Evolutionary conservation across 1,284 basidiomycete genomes (phyloP).

Genomic region (Leccinum fallax): DNA sequence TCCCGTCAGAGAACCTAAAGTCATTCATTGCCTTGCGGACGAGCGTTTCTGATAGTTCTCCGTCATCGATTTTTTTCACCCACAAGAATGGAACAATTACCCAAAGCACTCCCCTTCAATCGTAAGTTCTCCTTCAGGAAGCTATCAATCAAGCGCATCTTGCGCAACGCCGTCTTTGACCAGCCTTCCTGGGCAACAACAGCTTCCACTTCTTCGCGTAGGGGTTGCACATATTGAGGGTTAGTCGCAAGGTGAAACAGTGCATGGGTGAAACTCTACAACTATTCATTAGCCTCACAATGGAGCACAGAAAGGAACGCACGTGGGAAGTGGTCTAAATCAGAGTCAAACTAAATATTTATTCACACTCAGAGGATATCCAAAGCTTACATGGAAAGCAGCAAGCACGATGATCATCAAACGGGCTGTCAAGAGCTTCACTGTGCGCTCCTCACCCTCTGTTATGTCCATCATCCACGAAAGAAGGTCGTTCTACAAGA

Average conservation of each 20-base stretch:
- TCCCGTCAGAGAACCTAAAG: conserved; percentile 46
- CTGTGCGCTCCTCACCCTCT: conserved; percentile 32
- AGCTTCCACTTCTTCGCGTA: conserved; percentile 40
- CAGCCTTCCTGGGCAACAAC: conserved; percentile 44
- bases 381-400: conserved; percentile 36
- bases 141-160: conserved; percentile 50
- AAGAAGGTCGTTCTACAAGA: conserved; percentile 42
- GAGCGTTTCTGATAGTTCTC: conserved; percentile 31
- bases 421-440: conserved; percentile 34
- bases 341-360: neutral
- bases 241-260: conserved; percentile 40
- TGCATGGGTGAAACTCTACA: conserved; percentile 37
- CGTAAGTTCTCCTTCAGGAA: conserved; percentile 48
- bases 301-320: neutral
- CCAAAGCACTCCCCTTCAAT: conserved; percentile 27
- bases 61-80: neutral
- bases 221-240: conserved; percentile 36
- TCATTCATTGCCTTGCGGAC: conserved; percentile 38
- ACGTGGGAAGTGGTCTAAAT: conserved; percentile 22
- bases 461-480: conserved; percentile 48
- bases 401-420: conserved; percentile 42
- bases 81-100: conserved; percentile 23
- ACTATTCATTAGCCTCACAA: neutral
- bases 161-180: conserved; percentile 43
- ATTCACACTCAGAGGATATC: too few relatives aligned